Evolutionary conservation across 345 rosid genomes (phyloP).

Genomic region (Adansonia digitata): DNA sequence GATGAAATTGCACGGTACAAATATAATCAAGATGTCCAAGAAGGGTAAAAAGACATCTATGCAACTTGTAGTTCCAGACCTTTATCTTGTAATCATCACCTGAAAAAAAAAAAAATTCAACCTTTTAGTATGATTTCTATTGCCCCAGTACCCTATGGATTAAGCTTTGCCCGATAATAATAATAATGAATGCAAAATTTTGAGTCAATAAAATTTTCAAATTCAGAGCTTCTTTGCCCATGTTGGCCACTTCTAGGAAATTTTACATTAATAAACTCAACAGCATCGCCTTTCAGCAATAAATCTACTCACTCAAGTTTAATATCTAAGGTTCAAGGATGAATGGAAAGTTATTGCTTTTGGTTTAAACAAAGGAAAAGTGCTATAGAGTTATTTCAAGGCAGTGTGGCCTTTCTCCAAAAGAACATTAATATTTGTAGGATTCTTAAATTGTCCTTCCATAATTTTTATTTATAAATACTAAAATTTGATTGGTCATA

Average conservation of each 20-base stretch:
- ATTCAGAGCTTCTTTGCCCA: neutral
- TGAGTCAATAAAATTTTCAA: neutral
- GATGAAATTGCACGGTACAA: constrained; percentile 96
- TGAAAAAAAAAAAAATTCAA: constrained; percentile 31
- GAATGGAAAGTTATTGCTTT: neutral
- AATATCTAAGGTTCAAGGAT: neutral
- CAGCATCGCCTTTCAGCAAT: neutral
- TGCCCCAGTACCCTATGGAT: neutral
- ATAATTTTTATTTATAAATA: neutral
- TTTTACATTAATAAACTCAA: neutral
- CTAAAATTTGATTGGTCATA: too few species aligned
- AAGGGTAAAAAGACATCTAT: constrained; percentile 87
- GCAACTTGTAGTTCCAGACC: constrained; percentile 94
- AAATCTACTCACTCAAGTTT: neutral
- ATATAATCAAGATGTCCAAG: constrained; percentile 97
- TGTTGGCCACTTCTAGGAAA: neutral
- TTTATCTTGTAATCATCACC: constrained; percentile 97
- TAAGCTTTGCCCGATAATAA: too few species aligned
- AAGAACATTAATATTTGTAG: neutral
- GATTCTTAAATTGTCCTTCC: neutral
- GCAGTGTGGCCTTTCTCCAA: neutral
- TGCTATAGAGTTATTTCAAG: neutral
- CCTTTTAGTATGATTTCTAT: neutral
- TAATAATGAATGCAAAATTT: neutral
- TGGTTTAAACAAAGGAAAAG: neutral